phyloP scores from a whole-genome alignment of 805 yeast species.

The Suhomyces xylopsoci region DNA sequence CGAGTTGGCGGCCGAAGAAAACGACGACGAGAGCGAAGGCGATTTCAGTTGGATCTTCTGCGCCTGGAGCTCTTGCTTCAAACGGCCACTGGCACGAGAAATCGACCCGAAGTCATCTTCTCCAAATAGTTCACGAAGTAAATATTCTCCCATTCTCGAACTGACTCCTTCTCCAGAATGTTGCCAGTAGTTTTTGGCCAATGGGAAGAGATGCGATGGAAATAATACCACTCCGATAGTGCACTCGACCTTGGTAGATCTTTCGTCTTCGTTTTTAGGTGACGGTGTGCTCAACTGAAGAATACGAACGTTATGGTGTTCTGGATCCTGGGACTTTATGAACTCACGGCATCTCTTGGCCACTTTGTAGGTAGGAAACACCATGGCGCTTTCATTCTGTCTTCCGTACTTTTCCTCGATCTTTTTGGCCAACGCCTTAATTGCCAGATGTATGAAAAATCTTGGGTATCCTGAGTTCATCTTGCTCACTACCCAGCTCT shows the following conservation, averaged over 20 bases:
- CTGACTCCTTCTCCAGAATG: conserved; percentile 97
- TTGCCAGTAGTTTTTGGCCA: conserved; percentile 92
- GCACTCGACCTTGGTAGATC: conserved; percentile 58
- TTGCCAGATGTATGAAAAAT: conserved; percentile 64
- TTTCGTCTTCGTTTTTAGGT: conserved; percentile 59
- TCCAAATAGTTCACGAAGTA: conserved; percentile 54
- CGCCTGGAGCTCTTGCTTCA: conserved; percentile 36
- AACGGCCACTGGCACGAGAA: background rate
- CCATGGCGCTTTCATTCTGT: conserved; percentile 68
- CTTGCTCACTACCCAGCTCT: conserved; percentile 69
- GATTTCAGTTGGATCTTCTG: conserved; percentile 29
- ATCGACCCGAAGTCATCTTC: conserved; percentile 6
- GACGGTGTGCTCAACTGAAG: conserved; percentile 70
- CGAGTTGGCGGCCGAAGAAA: conserved; percentile 8
- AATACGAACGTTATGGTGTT: conserved; percentile 47
- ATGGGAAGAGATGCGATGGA: conserved; percentile 51
- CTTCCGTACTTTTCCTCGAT: conserved; percentile 73
- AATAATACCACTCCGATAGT: conserved; percentile 78
- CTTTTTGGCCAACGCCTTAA: conserved; percentile 52
- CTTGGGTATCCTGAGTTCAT: conserved; percentile 91
- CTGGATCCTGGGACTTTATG: conserved; percentile 42
- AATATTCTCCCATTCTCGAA: conserved; percentile 84
- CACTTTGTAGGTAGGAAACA: conserved; percentile 72
- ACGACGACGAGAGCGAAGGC: conserved; percentile 30
- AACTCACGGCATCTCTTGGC: conserved; percentile 87